phyloP scores from a whole-genome alignment of 2,329 filamentous ascomycete species.

The Ceratocystis colombiana region DNA sequence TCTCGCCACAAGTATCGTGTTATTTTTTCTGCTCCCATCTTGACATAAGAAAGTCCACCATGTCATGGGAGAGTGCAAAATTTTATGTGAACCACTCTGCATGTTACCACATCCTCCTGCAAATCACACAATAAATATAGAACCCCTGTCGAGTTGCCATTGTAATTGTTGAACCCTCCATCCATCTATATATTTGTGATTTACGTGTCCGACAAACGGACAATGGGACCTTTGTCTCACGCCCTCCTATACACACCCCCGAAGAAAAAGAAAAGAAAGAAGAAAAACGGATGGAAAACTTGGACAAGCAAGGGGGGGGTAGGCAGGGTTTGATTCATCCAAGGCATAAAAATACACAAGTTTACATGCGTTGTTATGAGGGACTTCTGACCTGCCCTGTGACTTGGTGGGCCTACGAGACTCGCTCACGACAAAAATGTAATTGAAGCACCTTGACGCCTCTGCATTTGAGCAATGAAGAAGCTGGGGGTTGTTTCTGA shows the following conservation, averaged over 20 bases:
- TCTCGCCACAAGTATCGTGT: neutral
- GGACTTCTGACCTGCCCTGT: slow-evolving; percentile 1
- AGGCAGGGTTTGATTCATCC: neutral
- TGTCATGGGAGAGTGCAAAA: neutral
- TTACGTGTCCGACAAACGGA: slow-evolving; percentile 4
- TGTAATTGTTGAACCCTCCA: neutral
- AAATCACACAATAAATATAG: slow-evolving; percentile 8
- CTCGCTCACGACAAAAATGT: neutral
- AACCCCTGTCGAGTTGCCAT: neutral
- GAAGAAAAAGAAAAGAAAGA: neutral
- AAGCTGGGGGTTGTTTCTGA: neutral
- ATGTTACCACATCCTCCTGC: slow-evolving; percentile 12
- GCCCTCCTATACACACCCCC: neutral
- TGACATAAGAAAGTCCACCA: neutral
- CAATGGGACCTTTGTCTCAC: slow-evolving; percentile 6
- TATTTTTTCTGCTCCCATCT: neutral
- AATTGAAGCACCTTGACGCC: neutral
- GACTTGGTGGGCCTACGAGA: slow-evolving; percentile 1
- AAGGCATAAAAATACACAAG: slow-evolving; percentile 4
- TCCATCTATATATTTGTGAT: no score
- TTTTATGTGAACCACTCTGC: neutral
- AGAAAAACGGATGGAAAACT: slow-evolving; percentile 7
- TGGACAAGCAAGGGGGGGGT: slow-evolving; percentile 3
- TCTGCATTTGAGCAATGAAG: slow-evolving; percentile 3
- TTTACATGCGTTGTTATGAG: slow-evolving; percentile 3